Evolutionary conservation across 345 rosid species (phyloP), one percentile per base, ranked within the genome.

Genomic region (Sisymbrium irio): DNA sequence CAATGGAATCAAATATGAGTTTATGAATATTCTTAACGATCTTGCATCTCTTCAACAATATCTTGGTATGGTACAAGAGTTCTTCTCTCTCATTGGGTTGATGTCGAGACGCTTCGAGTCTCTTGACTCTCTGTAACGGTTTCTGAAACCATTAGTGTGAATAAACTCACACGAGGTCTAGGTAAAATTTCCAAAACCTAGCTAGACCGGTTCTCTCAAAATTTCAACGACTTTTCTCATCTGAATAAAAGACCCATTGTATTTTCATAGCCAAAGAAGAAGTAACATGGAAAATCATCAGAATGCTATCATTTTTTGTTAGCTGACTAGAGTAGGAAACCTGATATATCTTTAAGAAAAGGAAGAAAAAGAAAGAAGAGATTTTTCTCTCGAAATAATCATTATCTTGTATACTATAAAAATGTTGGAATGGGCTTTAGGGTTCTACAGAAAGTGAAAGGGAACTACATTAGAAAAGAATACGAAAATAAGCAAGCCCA

Each of bases 401-500:
- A 22, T 22, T 22, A 22, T 22, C 1, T 22, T 3, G 1, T 22
- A 22, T 27, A 27, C 28, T 27, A 27, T n/a, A 27, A 6, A n/a
- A 8, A 44, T 32, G 33, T 53, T 20, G 32, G 9, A 37, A 62
- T 51, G 69, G 76, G 62, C 68, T 39, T 39, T 10, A 19, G 32
- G 40, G 19, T 8, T 70, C 3, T 46, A 1, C 9, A 70, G n/a
- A 36, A 17, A 22, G 19, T 15, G 25, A 22, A 36, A 61, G 50
- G 8, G 6, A 39, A 8, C 14, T 50, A 19, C 36, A 25, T 9
- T 27, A 9, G 2, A 20, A 42, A 42, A 27, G 2, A 62, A 42
- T n/a, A 41, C 36, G 19, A 54, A 45, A 32, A 6, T 32, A 4
- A 32, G 19, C 15, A 73, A 65, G 71, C 71, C 71, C 77, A 65